Evolutionary conservation across 2,329 filamentous ascomycete genomes (phyloP).

Genomic region (Bipolaris cookei): DNA sequence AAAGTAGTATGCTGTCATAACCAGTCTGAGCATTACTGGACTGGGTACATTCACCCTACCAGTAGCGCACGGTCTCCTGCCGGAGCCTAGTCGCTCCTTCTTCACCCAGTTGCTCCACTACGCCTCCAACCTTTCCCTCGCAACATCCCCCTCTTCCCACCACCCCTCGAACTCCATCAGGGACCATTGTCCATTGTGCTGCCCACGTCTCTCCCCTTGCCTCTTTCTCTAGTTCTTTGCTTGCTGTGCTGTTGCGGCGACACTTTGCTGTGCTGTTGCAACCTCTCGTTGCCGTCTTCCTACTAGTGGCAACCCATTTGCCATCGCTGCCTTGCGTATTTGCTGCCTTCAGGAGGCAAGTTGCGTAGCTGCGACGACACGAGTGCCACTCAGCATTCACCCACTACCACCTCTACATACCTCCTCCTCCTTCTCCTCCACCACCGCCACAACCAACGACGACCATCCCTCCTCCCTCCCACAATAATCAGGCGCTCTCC

Average conservation of each 20-base stretch:
- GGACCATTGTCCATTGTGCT: constrained; percentile 27
- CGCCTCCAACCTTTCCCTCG: constrained; percentile 36
- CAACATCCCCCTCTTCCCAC: constrained; percentile 31
- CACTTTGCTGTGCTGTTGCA: constrained; percentile 22
- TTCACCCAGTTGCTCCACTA: constrained; percentile 40
- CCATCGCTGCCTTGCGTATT: constrained; percentile 37
- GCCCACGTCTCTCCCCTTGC: constrained; percentile 14
- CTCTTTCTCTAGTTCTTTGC: constrained; percentile 4
- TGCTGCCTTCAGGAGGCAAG: constrained; percentile 41
- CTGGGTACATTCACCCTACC: constrained; percentile 45
- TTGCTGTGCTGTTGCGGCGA: constrained; percentile 7
- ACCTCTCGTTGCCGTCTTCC: constrained; percentile 25
- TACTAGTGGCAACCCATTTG: constrained; percentile 28
- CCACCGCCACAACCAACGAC: neutral
- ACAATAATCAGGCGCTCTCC: constrained; percentile 22
- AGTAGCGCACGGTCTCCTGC: constrained; percentile 39
- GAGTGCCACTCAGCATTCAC: constrained; percentile 23
- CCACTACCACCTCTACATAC: neutral
- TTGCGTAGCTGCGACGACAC: constrained; percentile 25
- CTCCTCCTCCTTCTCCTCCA: constrained; percentile 2
- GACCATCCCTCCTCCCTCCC: constrained; percentile 15
- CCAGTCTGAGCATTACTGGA: constrained; percentile 40
- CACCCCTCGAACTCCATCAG: constrained; percentile 32
- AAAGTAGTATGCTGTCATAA: constrained; percentile 47
- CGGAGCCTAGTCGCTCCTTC: constrained; percentile 40